Base-by-base conservation (phyloP, 2,329 filamentous ascomycete species). In the Celoporthe dispersa region DNA sequence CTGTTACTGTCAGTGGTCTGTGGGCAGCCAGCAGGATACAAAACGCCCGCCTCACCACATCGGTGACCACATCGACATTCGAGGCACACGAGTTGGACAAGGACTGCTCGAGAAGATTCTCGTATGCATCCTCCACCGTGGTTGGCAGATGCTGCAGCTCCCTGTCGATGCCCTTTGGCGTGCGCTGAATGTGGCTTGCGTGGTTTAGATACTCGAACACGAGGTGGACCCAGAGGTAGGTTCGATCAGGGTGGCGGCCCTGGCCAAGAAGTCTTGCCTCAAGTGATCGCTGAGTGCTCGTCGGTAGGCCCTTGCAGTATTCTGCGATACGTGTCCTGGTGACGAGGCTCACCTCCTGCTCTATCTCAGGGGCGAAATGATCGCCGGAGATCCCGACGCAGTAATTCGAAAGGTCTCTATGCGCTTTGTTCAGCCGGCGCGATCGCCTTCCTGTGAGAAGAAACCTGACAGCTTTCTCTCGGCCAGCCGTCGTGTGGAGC, bases 171-270 rank as follows among this genome's bases (percentile, higher is more conserved):
- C 57, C 57, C 35, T 37, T 60, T 14, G 16, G 2, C 16, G 57
- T 60, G 16, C 31, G 35, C 35, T 22, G 57, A 11, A 60, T 60
- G 28, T 33, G 57, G 31, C 9, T 37, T 25, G 57, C 35, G 5
- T 60, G 16, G 57, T 60, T 60, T 16, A 60, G 57, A 8, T 60
- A 60, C 19, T 60, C 57, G 22, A 60, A 60, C 35, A 60, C 57
- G 9, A 60, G 57, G 14, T 60, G 57, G 12, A 60, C 57, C 57
- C 57, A 60, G 28, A 60, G 57, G 22, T 60, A 60, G 3, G 57
- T 60, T 37, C 57, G 57, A 22, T 37, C 31, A 22, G 57, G 19
- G 31, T 33, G 19, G 19, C 35, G 25, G 1, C 31, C 57, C 25
- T 60, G 25, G 22, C 57, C 31, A 2, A 37, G 16, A 19, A 60